phyloP scores from a whole-genome alignment of 192 early-diverging fungal genomes.

The Chytriomyces confervae region DNA sequence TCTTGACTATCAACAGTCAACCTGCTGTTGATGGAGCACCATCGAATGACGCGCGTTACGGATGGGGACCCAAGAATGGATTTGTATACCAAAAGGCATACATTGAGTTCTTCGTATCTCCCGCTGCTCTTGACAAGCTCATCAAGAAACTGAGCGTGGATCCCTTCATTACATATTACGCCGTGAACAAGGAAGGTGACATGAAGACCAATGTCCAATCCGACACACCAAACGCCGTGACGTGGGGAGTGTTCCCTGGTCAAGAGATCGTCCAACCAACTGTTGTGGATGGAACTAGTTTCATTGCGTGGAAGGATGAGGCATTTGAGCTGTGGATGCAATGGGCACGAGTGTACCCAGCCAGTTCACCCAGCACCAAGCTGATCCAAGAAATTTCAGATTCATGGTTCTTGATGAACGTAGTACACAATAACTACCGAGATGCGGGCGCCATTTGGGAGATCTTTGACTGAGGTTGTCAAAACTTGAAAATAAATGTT shows the following conservation, averaged over 20 bases:
- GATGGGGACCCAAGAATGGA: conserved; percentile 96
- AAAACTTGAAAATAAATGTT: conserved; percentile 2
- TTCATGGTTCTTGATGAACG: conserved; percentile 89
- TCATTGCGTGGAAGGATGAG: conserved; percentile 98
- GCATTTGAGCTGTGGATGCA: conserved; percentile 92
- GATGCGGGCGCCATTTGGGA: conserved; percentile 70
- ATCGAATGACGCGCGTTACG: conserved; percentile 77
- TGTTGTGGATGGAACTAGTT: conserved; percentile 86
- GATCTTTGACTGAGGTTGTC: conserved; percentile 54
- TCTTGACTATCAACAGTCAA: conserved; percentile 95
- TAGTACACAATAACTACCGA: conserved; percentile 96
- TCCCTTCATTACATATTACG: conserved; percentile 83
- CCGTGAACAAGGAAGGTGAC: conserved; percentile 83
- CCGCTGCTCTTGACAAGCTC: conserved; percentile 69
- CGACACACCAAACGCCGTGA: conserved; percentile 93
- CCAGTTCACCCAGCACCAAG: conserved; percentile 49
- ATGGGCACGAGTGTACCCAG: conserved; percentile 79
- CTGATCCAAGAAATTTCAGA: conserved; percentile 72
- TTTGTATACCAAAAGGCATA: conserved; percentile 98
- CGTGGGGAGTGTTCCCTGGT: conserved; percentile 98
- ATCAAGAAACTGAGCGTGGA: conserved; percentile 71
- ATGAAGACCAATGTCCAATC: conserved; percentile 85
- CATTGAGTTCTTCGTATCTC: conserved; percentile 93
- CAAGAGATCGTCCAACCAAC: conserved; percentile 98
- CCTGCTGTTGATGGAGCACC: conserved; percentile 91